phyloP scores from a whole-genome alignment of 2,329 filamentous ascomycete genomes.

The Didymella segeticola region DNA sequence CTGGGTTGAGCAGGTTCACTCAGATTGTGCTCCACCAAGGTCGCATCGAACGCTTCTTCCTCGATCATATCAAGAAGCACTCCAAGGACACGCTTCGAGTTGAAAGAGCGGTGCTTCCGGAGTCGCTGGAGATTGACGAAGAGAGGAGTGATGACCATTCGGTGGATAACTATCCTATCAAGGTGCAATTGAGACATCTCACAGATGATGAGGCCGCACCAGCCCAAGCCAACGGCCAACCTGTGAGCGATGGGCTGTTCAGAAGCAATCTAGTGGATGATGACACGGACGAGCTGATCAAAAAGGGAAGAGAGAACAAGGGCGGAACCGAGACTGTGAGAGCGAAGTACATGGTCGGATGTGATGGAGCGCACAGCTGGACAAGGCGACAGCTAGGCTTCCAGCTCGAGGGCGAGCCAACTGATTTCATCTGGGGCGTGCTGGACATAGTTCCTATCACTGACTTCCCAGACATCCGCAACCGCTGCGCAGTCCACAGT shows the following conservation, averaged over 20 bases:
- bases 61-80: constrained; percentile 65
- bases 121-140: constrained; percentile 62
- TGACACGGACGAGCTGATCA: constrained; percentile 62
- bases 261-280: constrained; percentile 65
- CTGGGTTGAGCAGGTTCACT: constrained; percentile 67
- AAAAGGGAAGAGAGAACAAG: constrained; percentile 47
- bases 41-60: constrained; percentile 71
- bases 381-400: constrained; percentile 65
- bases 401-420: constrained; percentile 63
- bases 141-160: constrained; percentile 56
- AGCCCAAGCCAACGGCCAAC: constrained; percentile 48
- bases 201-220: constrained; percentile 65
- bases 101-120: constrained; percentile 67
- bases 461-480: constrained; percentile 67
- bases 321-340: constrained; percentile 54
- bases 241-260: constrained; percentile 61
- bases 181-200: constrained; percentile 64
- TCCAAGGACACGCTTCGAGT: constrained; percentile 59
- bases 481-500: constrained; percentile 65
- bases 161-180: constrained; percentile 63
- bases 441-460: constrained; percentile 61
- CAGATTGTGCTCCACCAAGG: constrained; percentile 75
- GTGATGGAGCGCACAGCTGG: constrained; percentile 73
- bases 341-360: constrained; percentile 71
- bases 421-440: constrained; percentile 62